These are phyloP conservation scores for Bothriochloa decipiens DNA, from an alignment of 176 grass and related monocot species.

Conservation along the genomic window DNA sequence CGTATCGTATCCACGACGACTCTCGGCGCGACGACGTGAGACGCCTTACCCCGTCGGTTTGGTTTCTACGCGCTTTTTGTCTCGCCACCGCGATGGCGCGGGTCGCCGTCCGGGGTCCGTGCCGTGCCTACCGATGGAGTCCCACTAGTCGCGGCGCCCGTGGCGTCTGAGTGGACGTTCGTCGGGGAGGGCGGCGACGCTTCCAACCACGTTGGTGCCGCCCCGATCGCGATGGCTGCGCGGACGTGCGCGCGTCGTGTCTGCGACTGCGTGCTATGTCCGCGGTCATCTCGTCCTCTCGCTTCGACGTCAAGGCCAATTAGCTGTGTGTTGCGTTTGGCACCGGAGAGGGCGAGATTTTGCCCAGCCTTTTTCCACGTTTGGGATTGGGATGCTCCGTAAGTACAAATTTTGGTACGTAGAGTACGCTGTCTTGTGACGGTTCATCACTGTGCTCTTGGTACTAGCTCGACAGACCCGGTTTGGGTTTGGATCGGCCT, in stretches of 20 bases:
- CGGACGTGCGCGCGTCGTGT: constrained; percentile 14
- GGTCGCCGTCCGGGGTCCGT: not conserved
- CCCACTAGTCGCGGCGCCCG: constrained; percentile 3
- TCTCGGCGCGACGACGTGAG: not conserved
- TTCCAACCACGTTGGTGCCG: constrained; percentile 14
- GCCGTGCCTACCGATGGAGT: not conserved
- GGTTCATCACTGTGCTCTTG: not conserved
- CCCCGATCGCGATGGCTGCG: not conserved
- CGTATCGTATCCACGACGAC: not conserved
- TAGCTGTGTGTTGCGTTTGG: not conserved
- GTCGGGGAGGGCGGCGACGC: constrained; percentile 15
- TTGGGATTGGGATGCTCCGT: not conserved
- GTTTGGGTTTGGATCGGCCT: not conserved
- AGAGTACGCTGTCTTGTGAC: not conserved
- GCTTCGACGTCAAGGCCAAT: not conserved
- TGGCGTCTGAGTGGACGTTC: constrained; percentile 1
- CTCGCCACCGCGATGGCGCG: not conserved
- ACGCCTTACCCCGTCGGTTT: not conserved
- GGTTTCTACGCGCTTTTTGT: not conserved
- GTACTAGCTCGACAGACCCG: not conserved
- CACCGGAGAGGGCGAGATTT: not conserved
- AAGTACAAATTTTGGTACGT: no score
- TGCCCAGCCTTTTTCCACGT: not conserved
- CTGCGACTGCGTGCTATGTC: no score
- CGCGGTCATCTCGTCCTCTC: not conserved